phyloP scores from a whole-genome alignment of 2,329 filamentous ascomycete species.

The Cryphonectria radicalis region DNA sequence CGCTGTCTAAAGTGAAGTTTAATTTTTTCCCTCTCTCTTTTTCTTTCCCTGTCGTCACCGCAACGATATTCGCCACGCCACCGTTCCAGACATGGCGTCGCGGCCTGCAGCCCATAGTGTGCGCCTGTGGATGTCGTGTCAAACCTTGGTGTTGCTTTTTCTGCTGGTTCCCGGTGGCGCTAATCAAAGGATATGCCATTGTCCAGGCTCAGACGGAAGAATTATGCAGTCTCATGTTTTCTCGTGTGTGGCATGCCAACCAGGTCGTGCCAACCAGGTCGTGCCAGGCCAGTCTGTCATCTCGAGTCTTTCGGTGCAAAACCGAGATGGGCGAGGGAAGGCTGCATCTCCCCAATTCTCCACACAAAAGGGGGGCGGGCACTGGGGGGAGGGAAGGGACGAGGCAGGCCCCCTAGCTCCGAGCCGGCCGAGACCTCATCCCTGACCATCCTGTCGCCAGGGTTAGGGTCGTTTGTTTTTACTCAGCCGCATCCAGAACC shows the following conservation, averaged over 20 bases:
- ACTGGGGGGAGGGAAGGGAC: neutral
- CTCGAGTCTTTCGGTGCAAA: neutral
- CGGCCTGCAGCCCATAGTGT: conserved; percentile 5
- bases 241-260: neutral
- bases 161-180: neutral
- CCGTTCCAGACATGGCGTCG: neutral
- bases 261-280: too few species aligned
- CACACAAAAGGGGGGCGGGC: neutral
- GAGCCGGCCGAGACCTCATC: neutral
- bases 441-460: neutral
- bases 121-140: neutral
- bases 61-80: neutral
- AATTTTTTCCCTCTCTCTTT: neutral
- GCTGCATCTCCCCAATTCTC: neutral
- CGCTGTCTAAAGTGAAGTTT: neutral
- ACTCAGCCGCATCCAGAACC: neutral
- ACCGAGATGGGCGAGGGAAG: conserved; percentile 4
- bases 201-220: neutral
- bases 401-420: neutral
- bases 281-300: neutral
- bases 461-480: neutral
- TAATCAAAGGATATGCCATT: neutral
- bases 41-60: neutral
- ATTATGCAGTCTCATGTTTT: conserved; percentile 13
- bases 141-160: neutral